Evolutionary conservation across 176 grass and related monocot species (phyloP), one percentile per base, ranked within the genome.

Genomic region (Musa beccarii): DNA sequence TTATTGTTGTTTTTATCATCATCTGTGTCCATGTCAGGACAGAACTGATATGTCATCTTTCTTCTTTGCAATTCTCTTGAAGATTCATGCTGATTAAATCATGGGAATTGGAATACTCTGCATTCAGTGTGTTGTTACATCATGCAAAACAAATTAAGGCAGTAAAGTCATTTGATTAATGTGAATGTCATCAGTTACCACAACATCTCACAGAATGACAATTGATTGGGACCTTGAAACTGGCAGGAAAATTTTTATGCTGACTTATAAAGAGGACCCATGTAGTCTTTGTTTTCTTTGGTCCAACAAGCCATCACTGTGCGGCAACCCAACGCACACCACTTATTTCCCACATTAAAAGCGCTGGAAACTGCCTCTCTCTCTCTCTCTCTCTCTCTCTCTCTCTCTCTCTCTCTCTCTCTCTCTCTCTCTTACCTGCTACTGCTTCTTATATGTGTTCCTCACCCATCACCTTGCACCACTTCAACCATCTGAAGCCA

Each of bases 111-210:
- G 34, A 43, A 43, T 43, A 43, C 34, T 43, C 34, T 43, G 3
- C 34, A 4, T 69, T 49, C 7, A 50, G 25, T 11, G 2, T 17
- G 15, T 69, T 50, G 17, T 9, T 19, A 49, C 2, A 69, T 50
- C 7, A 69, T 69, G 28, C 14, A 1, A 12, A 69, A 0, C 15
- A 50, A 51, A 49, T 69, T 10, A 50, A 4, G 5, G 29, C 4
- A 43, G 34, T 43, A 43, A 43, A 43, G 34, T 43, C 34, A 43
- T 43, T 43, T 43, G 34, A 43, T 43, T 43, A 49, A 51, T 69
- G 49, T 19, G 29, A 50, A 69, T 69, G 16, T 50, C 67, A 69
- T 20, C 34, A 69, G 67, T 69, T 69, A 69, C 67, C 67, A 9
- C 67, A 11, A 69, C 29, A 9, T n/a, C 11, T 69, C 8, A 11